phyloP scores from a whole-genome alignment of 2,329 filamentous ascomycete genomes.

The Fusarium sp. region DNA sequence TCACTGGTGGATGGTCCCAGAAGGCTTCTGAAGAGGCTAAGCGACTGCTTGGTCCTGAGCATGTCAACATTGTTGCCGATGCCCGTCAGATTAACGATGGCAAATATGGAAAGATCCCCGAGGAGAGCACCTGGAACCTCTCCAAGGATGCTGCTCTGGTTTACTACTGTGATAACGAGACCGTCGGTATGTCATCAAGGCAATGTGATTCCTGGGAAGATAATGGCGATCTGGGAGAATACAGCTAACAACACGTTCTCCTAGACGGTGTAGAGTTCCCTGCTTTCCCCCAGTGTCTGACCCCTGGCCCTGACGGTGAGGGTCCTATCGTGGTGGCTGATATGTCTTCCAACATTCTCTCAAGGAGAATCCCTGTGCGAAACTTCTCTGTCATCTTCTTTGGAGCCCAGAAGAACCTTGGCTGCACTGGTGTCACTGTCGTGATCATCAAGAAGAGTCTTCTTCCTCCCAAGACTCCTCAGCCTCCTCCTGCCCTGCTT shows the following conservation, averaged over 20 bases:
- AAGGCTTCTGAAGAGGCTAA: slow-evolving; percentile 89
- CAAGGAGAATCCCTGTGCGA: slow-evolving; percentile 77
- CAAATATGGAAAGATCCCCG: slow-evolving; percentile 88
- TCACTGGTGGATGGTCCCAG: slow-evolving; percentile 88
- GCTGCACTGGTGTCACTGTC: slow-evolving; percentile 86
- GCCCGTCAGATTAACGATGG: slow-evolving; percentile 72
- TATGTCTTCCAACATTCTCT: slow-evolving; percentile 95
- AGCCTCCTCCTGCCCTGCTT: slow-evolving; percentile 76
- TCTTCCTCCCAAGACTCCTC: slow-evolving; percentile 72
- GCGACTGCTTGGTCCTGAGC: slow-evolving; percentile 78
- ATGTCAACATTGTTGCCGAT: slow-evolving; percentile 81
- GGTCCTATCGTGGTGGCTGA: slow-evolving; percentile 86
- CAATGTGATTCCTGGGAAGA: no score
- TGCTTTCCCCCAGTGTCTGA: slow-evolving; percentile 72
- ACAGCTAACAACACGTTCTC: no score
- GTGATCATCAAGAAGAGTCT: slow-evolving; percentile 85
- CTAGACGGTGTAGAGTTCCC: slow-evolving; percentile 95
- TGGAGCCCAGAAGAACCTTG: slow-evolving; percentile 95
- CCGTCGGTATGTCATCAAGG: slow-evolving; percentile 65
- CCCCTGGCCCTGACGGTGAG: slow-evolving; percentile 67
- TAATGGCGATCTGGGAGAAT: no score
- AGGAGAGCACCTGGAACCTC: slow-evolving; percentile 80
- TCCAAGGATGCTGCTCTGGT: slow-evolving; percentile 77
- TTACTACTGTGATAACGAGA: slow-evolving; percentile 96
- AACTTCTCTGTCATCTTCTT: slow-evolving; percentile 91